Conservation (phyloP, 177 flowering plant species). For the Tripterygium wilfordii region DNA sequence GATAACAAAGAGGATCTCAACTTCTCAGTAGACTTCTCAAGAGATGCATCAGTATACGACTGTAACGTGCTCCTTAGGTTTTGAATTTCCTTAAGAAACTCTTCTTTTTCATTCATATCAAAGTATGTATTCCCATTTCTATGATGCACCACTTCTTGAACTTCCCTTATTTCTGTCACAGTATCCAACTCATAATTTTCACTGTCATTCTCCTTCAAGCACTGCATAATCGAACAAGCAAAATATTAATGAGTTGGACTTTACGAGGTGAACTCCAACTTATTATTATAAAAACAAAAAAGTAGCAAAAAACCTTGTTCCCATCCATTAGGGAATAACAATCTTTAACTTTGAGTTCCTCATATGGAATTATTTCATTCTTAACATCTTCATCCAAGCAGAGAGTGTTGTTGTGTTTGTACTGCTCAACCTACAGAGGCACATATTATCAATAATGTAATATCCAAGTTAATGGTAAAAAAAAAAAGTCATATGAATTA, state of each 20-base stretch:
- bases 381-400: too few species aligned
- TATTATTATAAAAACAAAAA: too few species aligned
- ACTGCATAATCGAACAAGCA: too few species aligned
- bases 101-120: constrained; percentile 59
- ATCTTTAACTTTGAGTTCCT: too few species aligned
- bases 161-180: constrained; percentile 30
- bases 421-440: constrained; percentile 51
- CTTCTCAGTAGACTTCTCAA: constrained; percentile 36
- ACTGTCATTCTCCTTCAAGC: too few species aligned
- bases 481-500: too few species aligned
- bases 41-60: constrained; percentile 30
- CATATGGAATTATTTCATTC: too few species aligned
- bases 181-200: constrained; percentile 25
- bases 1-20: constrained; percentile 45
- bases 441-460: background rate
- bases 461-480: background rate
- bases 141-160: constrained; percentile 23
- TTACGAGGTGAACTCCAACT: too few species aligned
- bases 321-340: too few species aligned
- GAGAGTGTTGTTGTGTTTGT: too few species aligned
- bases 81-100: constrained; percentile 69
- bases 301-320: too few species aligned
- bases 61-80: constrained; percentile 51
- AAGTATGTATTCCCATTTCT: constrained; percentile 18
- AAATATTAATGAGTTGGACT: too few species aligned